A percentile compares a stretch with the other conserved stretches of the same genome.
Evolutionary conservation across 2,329 filamentous ascomycete genomes (phyloP).

Genomic region (Penicillium sp.): DNA sequence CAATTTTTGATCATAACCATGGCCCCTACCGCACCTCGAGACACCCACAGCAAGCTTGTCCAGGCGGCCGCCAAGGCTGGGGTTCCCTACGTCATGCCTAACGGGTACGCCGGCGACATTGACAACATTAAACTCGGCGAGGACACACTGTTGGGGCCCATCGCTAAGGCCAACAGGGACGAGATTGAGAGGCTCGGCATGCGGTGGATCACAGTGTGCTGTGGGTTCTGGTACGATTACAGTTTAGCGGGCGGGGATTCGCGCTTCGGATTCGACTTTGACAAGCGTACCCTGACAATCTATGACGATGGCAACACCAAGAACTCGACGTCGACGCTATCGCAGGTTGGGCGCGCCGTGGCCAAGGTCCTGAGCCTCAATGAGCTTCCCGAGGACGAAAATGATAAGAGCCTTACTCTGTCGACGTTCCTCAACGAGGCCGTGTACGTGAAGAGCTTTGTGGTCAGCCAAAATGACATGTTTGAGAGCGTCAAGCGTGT

Average conservation of each 20-base stretch:
- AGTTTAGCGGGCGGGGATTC: conserved; percentile 41
- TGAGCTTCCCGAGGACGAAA: conserved; percentile 41
- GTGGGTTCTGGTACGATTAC: conserved; percentile 57
- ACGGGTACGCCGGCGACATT: conserved; percentile 41
- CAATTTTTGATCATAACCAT: conserved; percentile 61
- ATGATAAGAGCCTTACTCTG: conserved; percentile 41
- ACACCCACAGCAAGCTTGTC: conserved; percentile 53
- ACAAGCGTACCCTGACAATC: conserved; percentile 44
- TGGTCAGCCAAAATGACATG: conserved; percentile 63
- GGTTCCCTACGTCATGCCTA: conserved; percentile 58
- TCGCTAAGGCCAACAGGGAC: conserved; percentile 25
- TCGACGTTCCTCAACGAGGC: conserved; percentile 49
- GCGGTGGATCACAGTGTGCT: conserved; percentile 47
- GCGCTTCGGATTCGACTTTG: conserved; percentile 53
- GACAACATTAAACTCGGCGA: conserved; percentile 34
- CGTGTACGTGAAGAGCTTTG: conserved; percentile 58
- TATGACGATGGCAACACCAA: conserved; percentile 30
- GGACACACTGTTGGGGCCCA: conserved; percentile 36
- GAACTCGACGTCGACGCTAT: conserved; percentile 54
- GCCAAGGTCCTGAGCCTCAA: conserved; percentile 52
- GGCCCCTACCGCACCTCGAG: conserved; percentile 42
- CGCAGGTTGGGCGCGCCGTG: conserved; percentile 56
- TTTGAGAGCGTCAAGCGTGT: conserved; percentile 61
- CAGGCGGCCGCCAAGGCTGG: conserved; percentile 56
- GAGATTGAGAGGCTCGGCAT: conserved; percentile 45